phyloP scores from a whole-genome alignment of 345 rosid species.

The Cardamine chenopodiifolia region DNA sequence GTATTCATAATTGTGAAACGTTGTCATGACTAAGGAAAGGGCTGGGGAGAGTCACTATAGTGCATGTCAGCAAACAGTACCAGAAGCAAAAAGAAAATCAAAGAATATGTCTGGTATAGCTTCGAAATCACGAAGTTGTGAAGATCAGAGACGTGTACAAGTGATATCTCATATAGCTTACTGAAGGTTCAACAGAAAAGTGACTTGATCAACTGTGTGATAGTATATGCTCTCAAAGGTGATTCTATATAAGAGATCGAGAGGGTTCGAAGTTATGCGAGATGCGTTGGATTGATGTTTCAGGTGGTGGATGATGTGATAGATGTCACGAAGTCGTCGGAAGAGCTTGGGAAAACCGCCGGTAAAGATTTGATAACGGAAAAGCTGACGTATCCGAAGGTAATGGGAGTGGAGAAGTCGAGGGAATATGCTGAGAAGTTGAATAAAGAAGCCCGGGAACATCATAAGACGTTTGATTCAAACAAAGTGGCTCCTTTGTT shows the following conservation, averaged over 20 bases:
- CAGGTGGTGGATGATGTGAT: conserved; percentile 88
- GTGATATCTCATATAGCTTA: too few species aligned
- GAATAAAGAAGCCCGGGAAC: conserved; percentile 52
- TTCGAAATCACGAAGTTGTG: too few species aligned
- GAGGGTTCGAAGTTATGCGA: conserved; percentile 62
- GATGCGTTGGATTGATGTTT: conserved; percentile 62
- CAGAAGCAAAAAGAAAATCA: too few species aligned
- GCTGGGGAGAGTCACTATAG: too few species aligned
- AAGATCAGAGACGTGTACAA: too few species aligned
- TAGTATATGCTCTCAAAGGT: too few species aligned
- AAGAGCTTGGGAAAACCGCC: conserved; percentile 72
- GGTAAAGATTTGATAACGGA: conserved; percentile 74
- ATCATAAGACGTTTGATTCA: conserved; percentile 53
- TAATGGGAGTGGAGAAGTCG: conserved; percentile 65
- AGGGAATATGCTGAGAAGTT: conserved; percentile 54
- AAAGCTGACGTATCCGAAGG: conserved; percentile 66
- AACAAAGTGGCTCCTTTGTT: conserved; percentile 65
- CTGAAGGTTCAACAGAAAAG: too few species aligned
- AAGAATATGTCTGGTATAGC: too few species aligned
- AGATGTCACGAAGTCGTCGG: conserved; percentile 68
- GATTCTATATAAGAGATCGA: conserved; percentile 62
- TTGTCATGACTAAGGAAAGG: too few species aligned
- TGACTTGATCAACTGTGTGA: too few species aligned
- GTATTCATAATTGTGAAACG: too few species aligned
- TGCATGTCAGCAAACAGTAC: too few species aligned